phyloP scores from a whole-genome alignment of 108 stramenopile species.

The Conticribra weissflogii region DNA sequence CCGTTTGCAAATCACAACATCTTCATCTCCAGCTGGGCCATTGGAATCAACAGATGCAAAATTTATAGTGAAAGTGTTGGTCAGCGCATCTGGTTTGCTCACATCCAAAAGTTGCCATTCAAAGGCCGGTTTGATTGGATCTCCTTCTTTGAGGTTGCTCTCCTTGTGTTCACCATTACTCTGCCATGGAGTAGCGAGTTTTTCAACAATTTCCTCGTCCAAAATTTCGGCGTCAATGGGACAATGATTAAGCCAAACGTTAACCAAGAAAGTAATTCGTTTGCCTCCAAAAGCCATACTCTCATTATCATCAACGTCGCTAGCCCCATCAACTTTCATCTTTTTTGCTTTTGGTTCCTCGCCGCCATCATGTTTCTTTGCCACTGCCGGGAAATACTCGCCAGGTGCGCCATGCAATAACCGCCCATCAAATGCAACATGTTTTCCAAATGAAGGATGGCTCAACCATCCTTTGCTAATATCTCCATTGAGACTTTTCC shows the following conservation, averaged over 20 bases:
- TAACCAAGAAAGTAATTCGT: slow-evolving; percentile 90
- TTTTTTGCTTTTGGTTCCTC: slow-evolving; percentile 9
- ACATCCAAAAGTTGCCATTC: slow-evolving; percentile 49
- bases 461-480: slow-evolving; percentile 78
- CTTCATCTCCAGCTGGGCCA: slow-evolving; percentile 74
- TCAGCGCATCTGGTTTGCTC: slow-evolving; percentile 31
- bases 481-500: slow-evolving; percentile 61
- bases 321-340: slow-evolving; percentile 27
- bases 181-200: slow-evolving; percentile 61
- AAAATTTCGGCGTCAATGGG: slow-evolving; percentile 78
- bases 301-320: not conserved
- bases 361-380: not conserved
- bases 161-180: slow-evolving; percentile 9
- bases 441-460: slow-evolving; percentile 80
- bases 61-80: slow-evolving; percentile 28
- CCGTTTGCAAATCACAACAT: slow-evolving; percentile 74
- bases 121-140: slow-evolving; percentile 44
- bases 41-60: slow-evolving; percentile 21
- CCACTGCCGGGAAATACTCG: slow-evolving; percentile 63
- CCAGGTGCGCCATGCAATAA: slow-evolving; percentile 91
- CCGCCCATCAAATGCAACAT: slow-evolving; percentile 89
- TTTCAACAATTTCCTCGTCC: slow-evolving; percentile 68
- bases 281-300: slow-evolving; percentile 22
- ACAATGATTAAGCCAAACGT: slow-evolving; percentile 90
- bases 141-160: slow-evolving; percentile 35